Evolutionary conservation across 2,329 filamentous ascomycete species (phyloP).

Genomic region (Xylaria sp.): DNA sequence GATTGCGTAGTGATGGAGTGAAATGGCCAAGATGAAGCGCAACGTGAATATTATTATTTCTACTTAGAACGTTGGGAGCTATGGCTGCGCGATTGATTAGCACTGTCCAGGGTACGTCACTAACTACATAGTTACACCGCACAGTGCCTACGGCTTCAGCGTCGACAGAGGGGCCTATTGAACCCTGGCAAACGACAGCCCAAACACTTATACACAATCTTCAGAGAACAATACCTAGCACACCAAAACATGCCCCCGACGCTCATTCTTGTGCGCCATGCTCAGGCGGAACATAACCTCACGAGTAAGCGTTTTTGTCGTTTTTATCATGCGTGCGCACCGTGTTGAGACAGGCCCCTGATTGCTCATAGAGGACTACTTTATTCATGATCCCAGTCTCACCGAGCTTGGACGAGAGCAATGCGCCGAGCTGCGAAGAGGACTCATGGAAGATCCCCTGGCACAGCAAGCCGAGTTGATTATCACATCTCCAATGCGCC

Average conservation of each 20-base stretch:
- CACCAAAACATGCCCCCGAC: constrained; percentile 59
- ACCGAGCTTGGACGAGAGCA: constrained; percentile 61
- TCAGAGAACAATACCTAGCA: background rate
- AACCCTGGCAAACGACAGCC: background rate
- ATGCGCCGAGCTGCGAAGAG: constrained; percentile 56
- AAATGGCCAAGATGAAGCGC: background rate
- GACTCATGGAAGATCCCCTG: constrained; percentile 54
- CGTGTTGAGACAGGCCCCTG: background rate
- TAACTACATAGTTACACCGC: background rate
- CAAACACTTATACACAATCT: constrained; percentile 2
- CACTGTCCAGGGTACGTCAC: background rate
- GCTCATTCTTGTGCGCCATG: constrained; percentile 88
- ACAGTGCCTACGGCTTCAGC: constrained; percentile 10
- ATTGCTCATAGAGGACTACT: constrained; percentile 55
- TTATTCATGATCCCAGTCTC: constrained; percentile 61
- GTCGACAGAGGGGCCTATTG: background rate
- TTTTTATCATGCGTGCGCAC: background rate
- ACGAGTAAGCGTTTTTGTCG: constrained; percentile 56
- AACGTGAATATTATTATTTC: no score
- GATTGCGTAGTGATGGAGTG: background rate
- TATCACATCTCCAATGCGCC: constrained; percentile 71
- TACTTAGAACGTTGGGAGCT: no score
- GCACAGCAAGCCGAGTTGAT: constrained; percentile 61
- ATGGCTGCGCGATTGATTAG: constrained; percentile 2
- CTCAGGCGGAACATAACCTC: constrained; percentile 72